phyloP scores from a whole-genome alignment of 176 grass and related monocot genomes.

The Otatea glauca region DNA sequence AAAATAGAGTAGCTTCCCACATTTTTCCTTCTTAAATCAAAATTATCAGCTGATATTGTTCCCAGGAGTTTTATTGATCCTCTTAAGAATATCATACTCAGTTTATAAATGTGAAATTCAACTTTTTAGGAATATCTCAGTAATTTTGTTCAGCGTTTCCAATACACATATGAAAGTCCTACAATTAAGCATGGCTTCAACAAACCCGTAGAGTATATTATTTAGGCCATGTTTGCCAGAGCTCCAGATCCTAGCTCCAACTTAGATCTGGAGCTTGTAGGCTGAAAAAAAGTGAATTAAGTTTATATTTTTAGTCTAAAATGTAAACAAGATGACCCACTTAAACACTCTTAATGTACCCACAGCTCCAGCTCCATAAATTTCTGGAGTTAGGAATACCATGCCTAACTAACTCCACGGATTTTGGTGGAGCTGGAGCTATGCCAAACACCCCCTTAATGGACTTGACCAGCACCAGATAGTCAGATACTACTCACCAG shows the following conservation, averaged over 20 bases:
- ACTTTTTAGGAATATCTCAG: constrained; percentile 10
- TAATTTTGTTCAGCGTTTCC: neutral
- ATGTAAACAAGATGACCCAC: too few species aligned
- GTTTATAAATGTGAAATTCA: neutral
- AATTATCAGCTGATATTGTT: neutral
- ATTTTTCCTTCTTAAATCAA: neutral
- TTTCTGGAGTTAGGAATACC: too few species aligned
- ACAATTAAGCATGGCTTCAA: neutral
- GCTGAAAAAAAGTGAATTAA: too few species aligned
- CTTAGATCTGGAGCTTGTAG: too few species aligned
- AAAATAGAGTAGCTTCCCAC: neutral
- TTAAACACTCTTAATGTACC: too few species aligned
- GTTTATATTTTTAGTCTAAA: too few species aligned
- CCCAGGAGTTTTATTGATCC: neutral
- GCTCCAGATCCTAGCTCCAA: too few species aligned
- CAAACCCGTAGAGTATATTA: neutral
- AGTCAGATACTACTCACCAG: neutral
- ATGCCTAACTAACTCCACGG: too few species aligned
- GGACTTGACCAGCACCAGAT: neutral
- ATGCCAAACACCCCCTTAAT: too few species aligned
- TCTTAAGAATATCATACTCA: neutral
- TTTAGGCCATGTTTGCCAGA: too few species aligned
- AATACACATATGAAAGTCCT: neutral
- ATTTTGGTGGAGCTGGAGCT: too few species aligned
- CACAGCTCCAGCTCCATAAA: too few species aligned